Evolutionary conservation across 495 filamentous ascomycete genomes (phyloP), one percentile per base, ranked within the genome.

Genomic region (Penicillium alfredii): DNA sequence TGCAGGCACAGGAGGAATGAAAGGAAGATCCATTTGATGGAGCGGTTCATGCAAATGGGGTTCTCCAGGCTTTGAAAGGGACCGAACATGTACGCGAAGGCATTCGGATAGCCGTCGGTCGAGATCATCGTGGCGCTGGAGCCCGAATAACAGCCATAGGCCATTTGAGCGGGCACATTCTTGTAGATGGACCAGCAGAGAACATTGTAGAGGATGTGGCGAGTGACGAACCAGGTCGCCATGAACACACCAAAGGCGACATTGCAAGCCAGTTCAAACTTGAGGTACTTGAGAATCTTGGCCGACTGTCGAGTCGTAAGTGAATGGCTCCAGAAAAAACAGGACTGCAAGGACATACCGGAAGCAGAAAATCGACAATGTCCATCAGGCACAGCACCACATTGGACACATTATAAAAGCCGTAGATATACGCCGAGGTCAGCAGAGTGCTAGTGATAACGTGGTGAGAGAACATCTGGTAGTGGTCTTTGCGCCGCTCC

Each of bases 401-500:
- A 50, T 88, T 92, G 31, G 87, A 89, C 20, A 94, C 88, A 31
- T 82, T 80, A 16, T 81, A 89, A 51, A 87, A 78, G 49, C 84
- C 78, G 50, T 88, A 93, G 43, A 79, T 73, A 53, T 97, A 98
- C 29, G 81, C 86, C 9, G 74, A 71, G 46, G 80, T 78, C 33
- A 97, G 78, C 27, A 98, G 73, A 12, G 69, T 66, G 59, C 80
- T 83, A 13, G 92, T 98, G 51, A 96, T 78, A 49, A 95, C 75
- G 59, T 98, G 92, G 60, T 98, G 92, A 8, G 80, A 81, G 39
- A 97, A 79, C 93, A 95, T 96, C 58, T 97, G 92, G 56, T 77
- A 81, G 59, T 94, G 82, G 51, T 98, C 92, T 61, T 98, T 98
- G 33, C 92, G 73, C 43, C 84, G 75, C 62, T 93, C 81, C 58